Evolutionary conservation across 768 basidiomycete species (phyloP).

Genomic region (Chiua virens): DNA sequence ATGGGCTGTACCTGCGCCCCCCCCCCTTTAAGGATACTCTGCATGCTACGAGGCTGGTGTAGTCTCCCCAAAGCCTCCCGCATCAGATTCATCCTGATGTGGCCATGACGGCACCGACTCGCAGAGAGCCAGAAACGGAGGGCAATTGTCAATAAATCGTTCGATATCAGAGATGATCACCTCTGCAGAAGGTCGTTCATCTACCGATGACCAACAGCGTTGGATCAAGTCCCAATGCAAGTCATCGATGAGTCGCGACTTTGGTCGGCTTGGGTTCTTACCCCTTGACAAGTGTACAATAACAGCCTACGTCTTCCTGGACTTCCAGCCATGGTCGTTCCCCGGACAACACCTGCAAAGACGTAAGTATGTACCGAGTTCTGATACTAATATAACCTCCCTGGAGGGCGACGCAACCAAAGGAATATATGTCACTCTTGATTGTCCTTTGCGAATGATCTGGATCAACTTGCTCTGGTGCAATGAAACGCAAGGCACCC

Average conservation of each 20-base stretch:
- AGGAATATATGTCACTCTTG: constrained; percentile 12
- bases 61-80: too few species aligned
- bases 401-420: constrained; percentile 29
- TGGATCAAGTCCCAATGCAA: constrained; percentile 1
- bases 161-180: background rate
- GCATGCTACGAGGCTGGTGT: too few species aligned
- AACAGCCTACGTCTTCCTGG: background rate
- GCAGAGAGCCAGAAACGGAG: too few species aligned
- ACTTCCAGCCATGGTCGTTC: constrained; percentile 4
- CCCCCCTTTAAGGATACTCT: too few species aligned
- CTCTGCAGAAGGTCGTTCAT: background rate
- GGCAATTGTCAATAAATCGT: background rate
- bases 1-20: too few species aligned
- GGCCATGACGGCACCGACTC: too few species aligned
- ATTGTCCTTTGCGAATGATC: constrained; percentile 6
- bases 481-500: constrained; percentile 43
- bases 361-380: background rate
- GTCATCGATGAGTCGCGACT: background rate
- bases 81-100: too few species aligned
- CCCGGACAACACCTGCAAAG: constrained; percentile 21
- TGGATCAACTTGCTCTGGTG: constrained; percentile 31
- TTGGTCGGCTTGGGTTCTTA: background rate
- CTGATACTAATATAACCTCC: constrained; percentile 10
- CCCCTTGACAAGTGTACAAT: constrained; percentile 7
- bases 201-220: background rate